phyloP scores from a whole-genome alignment of 1,284 basidiomycete species.

The Neonothopanus nambi region DNA sequence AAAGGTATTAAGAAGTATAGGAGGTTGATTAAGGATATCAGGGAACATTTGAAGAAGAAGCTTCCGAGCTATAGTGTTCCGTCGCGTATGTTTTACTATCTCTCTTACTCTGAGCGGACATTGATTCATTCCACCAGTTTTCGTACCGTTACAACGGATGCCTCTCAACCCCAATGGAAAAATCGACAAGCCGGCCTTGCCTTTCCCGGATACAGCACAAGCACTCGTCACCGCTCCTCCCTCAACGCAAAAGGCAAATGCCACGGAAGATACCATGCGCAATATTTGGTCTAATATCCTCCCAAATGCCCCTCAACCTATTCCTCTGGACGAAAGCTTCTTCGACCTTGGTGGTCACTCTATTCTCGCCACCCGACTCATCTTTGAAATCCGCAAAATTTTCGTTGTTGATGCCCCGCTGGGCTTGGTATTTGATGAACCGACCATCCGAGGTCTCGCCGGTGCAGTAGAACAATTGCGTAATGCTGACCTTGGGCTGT shows the following conservation, averaged over 20 bases:
- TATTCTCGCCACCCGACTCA: conserved; percentile 94
- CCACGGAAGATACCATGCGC: conserved; percentile 83
- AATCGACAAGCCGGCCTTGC: conserved; percentile 97
- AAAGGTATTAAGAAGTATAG: conserved; percentile 83
- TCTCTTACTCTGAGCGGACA: conserved; percentile 15
- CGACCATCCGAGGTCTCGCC: conserved; percentile 85
- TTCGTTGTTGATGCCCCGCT: conserved; percentile 93
- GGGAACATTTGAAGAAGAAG: conserved; percentile 97
- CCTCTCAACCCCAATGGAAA: conserved; percentile 99
- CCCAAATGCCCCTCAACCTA: conserved; percentile 76
- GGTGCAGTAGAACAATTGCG: conserved; percentile 77
- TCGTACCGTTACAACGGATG: conserved; percentile 94
- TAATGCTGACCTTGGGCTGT: conserved; percentile 81
- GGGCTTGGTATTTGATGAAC: conserved; percentile 90
- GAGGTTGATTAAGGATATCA: conserved; percentile 88
- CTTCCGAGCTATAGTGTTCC: conserved; percentile 93
- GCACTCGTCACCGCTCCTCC: conserved; percentile 24
- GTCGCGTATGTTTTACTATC: conserved; percentile 53
- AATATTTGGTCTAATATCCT: conserved; percentile 85
- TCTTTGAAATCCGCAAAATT: conserved; percentile 94
- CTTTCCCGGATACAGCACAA: conserved; percentile 97
- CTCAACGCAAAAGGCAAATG: conserved; percentile 42
- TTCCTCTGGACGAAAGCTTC: conserved; percentile 93
- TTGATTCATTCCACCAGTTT: conserved; percentile 54
- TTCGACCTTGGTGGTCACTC: conserved; percentile 99